Conservation (phyloP, 2,329 filamentous ascomycete genomes). For the Sclerotinia trifoliorum region DNA sequence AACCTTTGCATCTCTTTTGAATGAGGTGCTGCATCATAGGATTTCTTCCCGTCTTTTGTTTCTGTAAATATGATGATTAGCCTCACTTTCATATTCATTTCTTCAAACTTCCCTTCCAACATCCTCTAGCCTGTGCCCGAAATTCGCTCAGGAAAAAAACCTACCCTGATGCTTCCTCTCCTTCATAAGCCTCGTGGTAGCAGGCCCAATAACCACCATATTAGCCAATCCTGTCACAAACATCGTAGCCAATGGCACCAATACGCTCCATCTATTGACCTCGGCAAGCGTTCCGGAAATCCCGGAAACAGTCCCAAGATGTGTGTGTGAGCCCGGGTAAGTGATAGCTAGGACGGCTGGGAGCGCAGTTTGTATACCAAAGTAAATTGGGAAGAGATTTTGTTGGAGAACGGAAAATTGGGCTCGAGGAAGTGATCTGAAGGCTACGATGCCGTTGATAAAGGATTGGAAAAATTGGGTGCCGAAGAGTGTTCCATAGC, state of each 20-base stretch:
- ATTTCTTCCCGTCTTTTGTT: constrained; percentile 85
- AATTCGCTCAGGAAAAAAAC: constrained; percentile 33
- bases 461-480: constrained; percentile 88
- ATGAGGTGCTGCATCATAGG: constrained; percentile 74
- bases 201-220: constrained; percentile 67
- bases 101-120: background rate
- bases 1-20: constrained; percentile 79
- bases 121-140: background rate
- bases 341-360: constrained; percentile 75
- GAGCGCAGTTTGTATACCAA: constrained; percentile 74
- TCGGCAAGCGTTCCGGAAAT: constrained; percentile 57
- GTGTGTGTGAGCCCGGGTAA: constrained; percentile 62
- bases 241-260: constrained; percentile 68
- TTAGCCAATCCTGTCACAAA: constrained; percentile 72
- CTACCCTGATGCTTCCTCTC: constrained; percentile 76
- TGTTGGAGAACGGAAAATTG: constrained; percentile 81
- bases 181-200: constrained; percentile 71
- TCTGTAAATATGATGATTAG: constrained; percentile 48
- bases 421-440: constrained; percentile 71
- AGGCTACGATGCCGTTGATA: constrained; percentile 70
- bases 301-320: constrained; percentile 44
- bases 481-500: constrained; percentile 85
- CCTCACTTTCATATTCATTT: background rate
- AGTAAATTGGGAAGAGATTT: constrained; percentile 84
- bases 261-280: constrained; percentile 60